phyloP scores from a whole-genome alignment of 257 asterid genomes.

The Lavandula angustifolia region DNA sequence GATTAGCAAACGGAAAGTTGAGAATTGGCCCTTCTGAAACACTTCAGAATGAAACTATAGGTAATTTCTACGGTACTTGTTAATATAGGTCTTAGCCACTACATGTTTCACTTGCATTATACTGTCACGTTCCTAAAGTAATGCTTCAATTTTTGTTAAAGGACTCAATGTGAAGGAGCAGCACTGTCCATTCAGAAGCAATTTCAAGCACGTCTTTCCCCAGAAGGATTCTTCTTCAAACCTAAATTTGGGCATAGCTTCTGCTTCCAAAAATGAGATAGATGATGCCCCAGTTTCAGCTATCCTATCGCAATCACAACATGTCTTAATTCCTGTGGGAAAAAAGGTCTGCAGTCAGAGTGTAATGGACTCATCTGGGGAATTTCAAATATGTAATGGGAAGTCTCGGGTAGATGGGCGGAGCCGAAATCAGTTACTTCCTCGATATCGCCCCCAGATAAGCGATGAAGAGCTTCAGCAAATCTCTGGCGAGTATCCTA shows the following conservation, averaged over 20 bases:
- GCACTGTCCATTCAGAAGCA: conserved; percentile 40
- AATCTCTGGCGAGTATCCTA: conserved; percentile 80
- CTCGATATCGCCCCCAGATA: conserved; percentile 70
- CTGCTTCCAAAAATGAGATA: conserved; percentile 50
- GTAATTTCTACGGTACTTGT: conserved; percentile 37
- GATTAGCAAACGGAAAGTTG: conserved; percentile 49
- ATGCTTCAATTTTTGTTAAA: conserved; percentile 40
- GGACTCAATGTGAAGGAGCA: conserved; percentile 56
- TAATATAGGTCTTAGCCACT: conserved; percentile 8
- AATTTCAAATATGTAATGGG: conserved; percentile 48
- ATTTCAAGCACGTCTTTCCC: conserved; percentile 40
- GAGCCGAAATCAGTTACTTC: conserved; percentile 62
- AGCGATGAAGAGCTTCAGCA: conserved; percentile 66
- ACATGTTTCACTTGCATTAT: conserved; percentile 16
- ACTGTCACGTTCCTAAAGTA: conserved; percentile 15
- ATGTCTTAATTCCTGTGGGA: conserved; percentile 38
- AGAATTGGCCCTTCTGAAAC: conserved; percentile 49
- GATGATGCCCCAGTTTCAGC: conserved; percentile 46
- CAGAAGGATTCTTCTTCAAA: conserved; percentile 45
- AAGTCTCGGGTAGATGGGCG: conserved; percentile 56
- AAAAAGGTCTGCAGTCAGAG: conserved; percentile 46
- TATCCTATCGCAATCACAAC: conserved; percentile 36
- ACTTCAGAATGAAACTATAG: conserved; percentile 57
- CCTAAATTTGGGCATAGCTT: conserved; percentile 36
- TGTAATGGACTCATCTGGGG: conserved; percentile 49